phyloP scores from a whole-genome alignment of 2,329 filamentous ascomycete species.

The Pseudocercospora fijiensis region DNA sequence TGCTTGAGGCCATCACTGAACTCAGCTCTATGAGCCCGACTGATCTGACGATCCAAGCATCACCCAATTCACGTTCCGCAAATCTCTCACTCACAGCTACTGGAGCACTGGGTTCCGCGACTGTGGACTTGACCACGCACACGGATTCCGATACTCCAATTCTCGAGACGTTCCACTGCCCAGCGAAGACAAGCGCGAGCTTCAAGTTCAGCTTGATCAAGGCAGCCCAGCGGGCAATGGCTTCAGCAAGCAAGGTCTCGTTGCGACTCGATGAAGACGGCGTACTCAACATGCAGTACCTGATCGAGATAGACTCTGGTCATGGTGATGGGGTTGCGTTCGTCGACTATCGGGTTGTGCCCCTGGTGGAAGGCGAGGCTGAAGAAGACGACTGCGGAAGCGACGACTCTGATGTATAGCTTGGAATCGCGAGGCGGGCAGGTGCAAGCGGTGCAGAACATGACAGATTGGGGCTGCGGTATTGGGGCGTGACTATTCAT shows the following conservation, averaged over 20 bases:
- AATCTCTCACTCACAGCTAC: constrained; percentile 67
- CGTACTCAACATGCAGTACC: constrained; percentile 90
- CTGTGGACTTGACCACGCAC: constrained; percentile 55
- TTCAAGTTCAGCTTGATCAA: constrained; percentile 89
- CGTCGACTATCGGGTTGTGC: constrained; percentile 80
- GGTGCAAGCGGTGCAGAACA: not conserved
- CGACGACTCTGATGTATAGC: constrained; percentile 11
- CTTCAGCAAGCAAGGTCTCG: constrained; percentile 86
- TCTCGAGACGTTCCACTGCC: constrained; percentile 71
- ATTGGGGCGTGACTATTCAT: too few relatives aligned
- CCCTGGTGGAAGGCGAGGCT: constrained; percentile 64
- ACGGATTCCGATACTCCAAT: constrained; percentile 44
- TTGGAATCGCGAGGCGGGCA: not conserved
- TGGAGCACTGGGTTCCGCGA: constrained; percentile 59
- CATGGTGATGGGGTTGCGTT: constrained; percentile 58
- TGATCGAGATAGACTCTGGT: constrained; percentile 76
- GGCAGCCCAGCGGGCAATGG: constrained; percentile 88
- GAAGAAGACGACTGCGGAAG: constrained; percentile 38
- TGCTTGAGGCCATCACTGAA: constrained; percentile 71
- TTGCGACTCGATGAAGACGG: constrained; percentile 84
- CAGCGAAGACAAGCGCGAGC: constrained; percentile 59
- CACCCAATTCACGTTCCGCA: constrained; percentile 44
- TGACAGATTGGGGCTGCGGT: not conserved
- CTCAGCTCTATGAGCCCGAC: constrained; percentile 65
- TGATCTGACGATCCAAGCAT: constrained; percentile 52